phyloP scores from a whole-genome alignment of 768 basidiomycete genomes.

The Tephrocybe sp. region DNA sequence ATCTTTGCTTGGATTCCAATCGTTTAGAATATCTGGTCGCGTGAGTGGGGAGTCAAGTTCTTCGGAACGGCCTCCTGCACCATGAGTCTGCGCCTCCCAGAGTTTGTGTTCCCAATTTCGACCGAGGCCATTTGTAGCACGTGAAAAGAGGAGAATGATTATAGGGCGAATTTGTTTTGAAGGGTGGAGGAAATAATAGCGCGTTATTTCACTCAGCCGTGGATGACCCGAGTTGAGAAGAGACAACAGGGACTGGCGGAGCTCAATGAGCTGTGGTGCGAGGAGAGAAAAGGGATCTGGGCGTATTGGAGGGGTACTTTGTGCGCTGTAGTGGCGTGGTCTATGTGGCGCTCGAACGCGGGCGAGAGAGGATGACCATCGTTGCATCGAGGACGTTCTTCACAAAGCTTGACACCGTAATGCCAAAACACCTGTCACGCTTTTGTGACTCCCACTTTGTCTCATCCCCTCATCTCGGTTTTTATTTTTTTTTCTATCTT shows the following conservation, averaged over 20 bases:
- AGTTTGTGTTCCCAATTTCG: constrained; percentile 55
- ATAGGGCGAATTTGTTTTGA: constrained; percentile 91
- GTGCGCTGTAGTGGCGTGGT: constrained; percentile 8
- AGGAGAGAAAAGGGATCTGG: constrained; percentile 73
- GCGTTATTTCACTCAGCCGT: constrained; percentile 77
- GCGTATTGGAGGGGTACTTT: no score
- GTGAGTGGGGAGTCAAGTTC: constrained; percentile 75
- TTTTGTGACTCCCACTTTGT: constrained; percentile 11
- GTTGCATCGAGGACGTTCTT: constrained; percentile 10
- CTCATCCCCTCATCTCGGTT: constrained; percentile 3
- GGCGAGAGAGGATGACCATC: constrained; percentile 13
- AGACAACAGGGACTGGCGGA: constrained; percentile 67
- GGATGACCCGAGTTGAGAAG: constrained; percentile 86
- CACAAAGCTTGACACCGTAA: constrained; percentile 5
- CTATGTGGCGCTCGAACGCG: constrained; percentile 12
- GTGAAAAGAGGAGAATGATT: constrained; percentile 81
- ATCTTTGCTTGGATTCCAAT: constrained; percentile 83
- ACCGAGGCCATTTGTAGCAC: constrained; percentile 89
- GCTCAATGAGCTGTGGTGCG: constrained; percentile 61
- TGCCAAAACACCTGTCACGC: constrained; percentile 5
- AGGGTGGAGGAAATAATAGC: constrained; percentile 89
- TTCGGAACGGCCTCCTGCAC: constrained; percentile 47
- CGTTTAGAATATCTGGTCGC: constrained; percentile 76
- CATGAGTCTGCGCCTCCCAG: constrained; percentile 52
- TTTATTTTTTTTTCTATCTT: constrained; percentile 12